Base-by-base conservation (phyloP, 257 asterid species). In the Petunia axillaris region DNA sequence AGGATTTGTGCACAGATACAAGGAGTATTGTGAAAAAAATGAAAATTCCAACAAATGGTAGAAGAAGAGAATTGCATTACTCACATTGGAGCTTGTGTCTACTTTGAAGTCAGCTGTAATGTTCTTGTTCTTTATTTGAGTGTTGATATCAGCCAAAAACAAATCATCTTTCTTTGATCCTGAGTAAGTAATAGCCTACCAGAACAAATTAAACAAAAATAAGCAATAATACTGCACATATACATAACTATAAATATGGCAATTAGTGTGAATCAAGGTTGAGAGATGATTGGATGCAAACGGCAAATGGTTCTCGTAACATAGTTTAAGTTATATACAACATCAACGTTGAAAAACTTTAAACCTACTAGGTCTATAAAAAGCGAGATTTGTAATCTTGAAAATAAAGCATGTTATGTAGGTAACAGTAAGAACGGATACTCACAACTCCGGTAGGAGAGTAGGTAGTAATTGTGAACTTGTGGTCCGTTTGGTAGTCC, bases 401-500 rank as follows among this genome's bases (percentile, higher is more conserved):
- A 25, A 25, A 25, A 25, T 25, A 25, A 25, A 0, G 25, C 25
- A 25, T 0, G 25, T 25, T 25, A 25, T 0, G 25, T 25, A 25
- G 25, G 25, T 0, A 25, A 25, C 25, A n/a, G n/a, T n/a, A n/a
- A n/a, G n/a, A n/a, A 25, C 25, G 25, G 40, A 63, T 41, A 76
- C 86, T 81, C 14, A 88, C 91, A 83, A 86, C 87, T 54, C 91
- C 91, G 40, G 78, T 80, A 37, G 89, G 60, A 62, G 91, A 84
- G 65, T 81, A 83, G 64, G 91, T 88, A 0, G 91, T 88, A n/a
- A 88, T 64, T 37, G 91, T 85, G 79, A 88, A 84, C 82, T 88
- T 88, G 77, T 86, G 91, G 88, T 88, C 91, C 44, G 71, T 79
- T 83, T 86, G 88, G 77, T 88, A 88, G 52, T 88, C 91, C 83